Base-by-base conservation (phyloP, 805 yeast species). In the Candida alai region DNA sequence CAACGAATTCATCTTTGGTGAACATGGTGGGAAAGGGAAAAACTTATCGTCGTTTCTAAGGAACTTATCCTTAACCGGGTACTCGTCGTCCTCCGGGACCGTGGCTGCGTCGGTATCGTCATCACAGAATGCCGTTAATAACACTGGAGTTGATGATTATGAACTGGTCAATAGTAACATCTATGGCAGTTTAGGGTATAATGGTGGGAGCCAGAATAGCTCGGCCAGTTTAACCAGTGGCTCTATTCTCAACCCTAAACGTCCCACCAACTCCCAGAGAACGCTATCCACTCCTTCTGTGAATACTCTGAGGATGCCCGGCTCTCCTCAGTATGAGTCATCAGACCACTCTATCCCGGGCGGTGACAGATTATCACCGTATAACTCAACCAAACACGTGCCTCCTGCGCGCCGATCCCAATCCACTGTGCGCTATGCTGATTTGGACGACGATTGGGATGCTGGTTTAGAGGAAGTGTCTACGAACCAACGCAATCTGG, bases 391-490 rank as follows among this genome's bases (percentile, higher is more conserved):
- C 4, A 10, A 23, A 34, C 19, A n/a, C 20, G n/a, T n/a, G n/a
- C 25, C 5, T 3, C 28, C 21, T 37, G 41, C 29, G 28, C 35
- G 44, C 19, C 15, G 55, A 35, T 35, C 43, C 3, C 36, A 21
- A 20, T 42, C 54, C 8, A 40, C 39, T n/a, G 40, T 46, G n/a
- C 44, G 49, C 37, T 82, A 80, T 51, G 65, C 78, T 28, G 95
- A 88, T 52, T 62, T 80, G 37, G 96, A 88, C 54, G 95, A 84
- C 47, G 96, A 87, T 57, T 88, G 96, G 96, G 90, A 87, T 55
- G 94, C 76, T 13, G 68, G 59, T 13, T 45, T 90, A 9, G 81
- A 78, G 28, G 78, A 56, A 25, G 56, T 53, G 19, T 37, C 49
- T 20, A 6, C 11, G 8, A 15, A 21, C 14, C 18, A 20, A 19